Evolutionary conservation across 2,329 filamentous ascomycete genomes (phyloP).

Genomic region (Aureobasidium sp.): DNA sequence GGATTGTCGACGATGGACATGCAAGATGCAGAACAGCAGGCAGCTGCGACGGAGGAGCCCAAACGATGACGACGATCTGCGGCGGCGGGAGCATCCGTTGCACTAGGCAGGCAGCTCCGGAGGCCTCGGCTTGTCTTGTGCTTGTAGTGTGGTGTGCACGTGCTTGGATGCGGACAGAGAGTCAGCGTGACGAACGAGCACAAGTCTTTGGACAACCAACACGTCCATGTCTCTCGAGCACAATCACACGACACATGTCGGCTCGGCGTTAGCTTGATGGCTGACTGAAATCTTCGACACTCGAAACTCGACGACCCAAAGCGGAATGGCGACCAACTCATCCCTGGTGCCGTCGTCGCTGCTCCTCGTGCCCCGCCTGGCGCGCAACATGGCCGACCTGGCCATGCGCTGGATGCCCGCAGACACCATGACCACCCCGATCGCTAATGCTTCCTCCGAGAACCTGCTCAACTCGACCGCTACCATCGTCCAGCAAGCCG

Average conservation of each 20-base stretch:
- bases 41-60: background rate
- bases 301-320: no score
- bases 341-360: conserved; percentile 27
- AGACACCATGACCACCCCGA: conserved; percentile 36
- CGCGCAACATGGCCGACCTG: conserved; percentile 59
- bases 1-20: background rate
- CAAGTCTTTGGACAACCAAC: background rate
- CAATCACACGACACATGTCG: background rate
- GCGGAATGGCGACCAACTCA: background rate
- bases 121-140: background rate
- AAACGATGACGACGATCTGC: conserved; percentile 1
- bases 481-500: conserved; percentile 35
- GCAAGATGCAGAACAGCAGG: background rate
- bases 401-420: conserved; percentile 41
- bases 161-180: background rate
- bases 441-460: conserved; percentile 19
- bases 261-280: background rate
- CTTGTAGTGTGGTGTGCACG: background rate
- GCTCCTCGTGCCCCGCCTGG: conserved; percentile 59
- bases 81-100: background rate
- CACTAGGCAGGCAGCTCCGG: background rate
- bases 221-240: background rate
- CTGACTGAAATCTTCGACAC: no score
- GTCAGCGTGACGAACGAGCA: background rate
- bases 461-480: conserved; percentile 23